A percentile compares a stretch with the other conserved stretches of the same genome.
Evolutionary conservation across 1,139 yeast species (phyloP).

Genomic region (Taphrina deformans): DNA sequence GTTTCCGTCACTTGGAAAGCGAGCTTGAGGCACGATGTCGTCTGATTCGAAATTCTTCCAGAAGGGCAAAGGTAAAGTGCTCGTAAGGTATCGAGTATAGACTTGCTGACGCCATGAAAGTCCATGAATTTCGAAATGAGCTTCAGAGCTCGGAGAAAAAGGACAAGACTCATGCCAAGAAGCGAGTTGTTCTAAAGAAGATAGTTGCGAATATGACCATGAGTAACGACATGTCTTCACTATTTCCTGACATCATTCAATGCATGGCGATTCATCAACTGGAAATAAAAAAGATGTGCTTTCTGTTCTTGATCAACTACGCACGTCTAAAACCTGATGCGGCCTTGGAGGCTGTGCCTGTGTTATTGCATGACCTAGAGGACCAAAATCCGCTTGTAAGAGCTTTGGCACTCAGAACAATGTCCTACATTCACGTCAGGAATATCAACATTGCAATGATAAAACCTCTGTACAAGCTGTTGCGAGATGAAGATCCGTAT

Average conservation of each 20-base stretch:
- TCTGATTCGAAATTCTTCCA: conserved; percentile 32
- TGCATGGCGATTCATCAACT: conserved; percentile 65
- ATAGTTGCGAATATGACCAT: conserved; percentile 80
- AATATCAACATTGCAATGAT: conserved; percentile 56
- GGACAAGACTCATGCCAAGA: conserved; percentile 51
- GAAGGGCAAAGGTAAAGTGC: conserved; percentile 27
- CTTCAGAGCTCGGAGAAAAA: conserved; percentile 52
- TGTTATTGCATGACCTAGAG: conserved; percentile 56
- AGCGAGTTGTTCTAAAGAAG: conserved; percentile 67
- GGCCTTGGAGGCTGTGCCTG: conserved; percentile 44
- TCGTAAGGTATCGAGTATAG: too few species aligned
- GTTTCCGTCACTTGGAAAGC: not conserved
- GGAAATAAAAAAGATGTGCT: conserved; percentile 67
- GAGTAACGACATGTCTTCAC: conserved; percentile 72
- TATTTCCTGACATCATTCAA: conserved; percentile 66
- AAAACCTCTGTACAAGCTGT: conserved; percentile 46
- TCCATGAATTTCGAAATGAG: conserved; percentile 59
- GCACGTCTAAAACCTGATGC: conserved; percentile 60
- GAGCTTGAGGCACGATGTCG: conserved; percentile 13
- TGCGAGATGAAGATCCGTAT: conserved; percentile 59
- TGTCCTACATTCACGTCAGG: conserved; percentile 59
- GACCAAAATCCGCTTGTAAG: conserved; percentile 50
- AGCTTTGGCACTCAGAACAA: conserved; percentile 63
- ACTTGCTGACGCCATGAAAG: conserved; percentile 41
- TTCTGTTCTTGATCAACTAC: conserved; percentile 58